Evolutionary conservation across 495 filamentous ascomycete genomes (phyloP), one percentile per base, ranked within the genome.

Genomic region (Hypoxylon fragiforme): DNA sequence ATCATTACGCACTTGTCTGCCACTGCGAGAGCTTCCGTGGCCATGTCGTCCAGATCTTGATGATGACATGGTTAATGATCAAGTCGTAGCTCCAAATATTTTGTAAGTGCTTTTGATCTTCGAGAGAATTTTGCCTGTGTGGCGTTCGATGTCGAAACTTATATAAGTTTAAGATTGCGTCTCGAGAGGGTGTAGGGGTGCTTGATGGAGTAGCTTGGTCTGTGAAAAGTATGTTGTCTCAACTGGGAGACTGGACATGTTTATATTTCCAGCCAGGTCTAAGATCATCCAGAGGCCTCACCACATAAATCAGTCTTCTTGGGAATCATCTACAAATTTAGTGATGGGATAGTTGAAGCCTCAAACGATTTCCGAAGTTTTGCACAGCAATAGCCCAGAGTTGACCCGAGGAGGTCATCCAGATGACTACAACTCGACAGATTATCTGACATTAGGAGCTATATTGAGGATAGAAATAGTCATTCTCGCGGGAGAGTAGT

Each of bases 1-100:
- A n/a, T 62, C 51, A 12, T 62, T 52, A 62, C 58, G 58, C 52
- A 62, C 58, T 62, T 62, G 58, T 62, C 58, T 62, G 35, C 58
- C 38, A 41, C 49, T 62, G 26, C 58, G 51, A 20, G 58, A 62
- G 44, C 52, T 39, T 39, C 52, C 52, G 9, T 60, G 41, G 5
- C 42, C 30, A 31, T 39, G 31, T 50, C 46, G 35, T 8, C 44
- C 16, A 24, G 58, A 62, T 44, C 52, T 41, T 48, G 58, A 56
- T 39, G 58, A 62, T 30, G 58, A 62, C 58, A 62, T 62, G 16
- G n/a, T 39, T 13, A 21, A 47, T 51, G 34, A 47, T n/a, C 34
- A 13, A 2, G 28, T 5, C n/a, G 20, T 31, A 19, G 20, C 31
- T 18, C 11, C 9, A 3, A 12, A 3, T 30, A 16, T 39, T 28